Conservation (phyloP, 495 filamentous ascomycete species). For the Talaromyces thailandensis region DNA sequence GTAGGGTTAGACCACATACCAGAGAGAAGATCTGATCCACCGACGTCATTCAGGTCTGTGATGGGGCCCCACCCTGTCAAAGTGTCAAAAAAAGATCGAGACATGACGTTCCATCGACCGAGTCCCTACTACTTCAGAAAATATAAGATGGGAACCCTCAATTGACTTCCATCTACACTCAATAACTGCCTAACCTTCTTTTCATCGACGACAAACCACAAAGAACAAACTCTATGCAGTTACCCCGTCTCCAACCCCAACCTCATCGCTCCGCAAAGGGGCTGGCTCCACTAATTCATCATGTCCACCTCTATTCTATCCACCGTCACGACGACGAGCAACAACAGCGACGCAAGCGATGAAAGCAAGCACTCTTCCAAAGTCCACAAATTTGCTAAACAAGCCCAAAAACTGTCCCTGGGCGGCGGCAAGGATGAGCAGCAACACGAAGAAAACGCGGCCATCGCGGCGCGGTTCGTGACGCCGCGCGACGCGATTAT, state of each 20-base stretch:
- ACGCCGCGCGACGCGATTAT: slow-evolving; percentile 66
- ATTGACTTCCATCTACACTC: background rate
- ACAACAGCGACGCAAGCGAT: background rate
- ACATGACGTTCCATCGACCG: background rate
- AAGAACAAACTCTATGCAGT: background rate
- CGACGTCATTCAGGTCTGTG: background rate
- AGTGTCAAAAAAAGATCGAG: background rate
- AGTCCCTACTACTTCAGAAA: background rate
- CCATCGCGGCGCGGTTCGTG: slow-evolving; percentile 57
- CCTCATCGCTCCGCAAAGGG: background rate
- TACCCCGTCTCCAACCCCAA: background rate
- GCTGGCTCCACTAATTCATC: background rate
- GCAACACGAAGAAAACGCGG: slow-evolving; percentile 26
- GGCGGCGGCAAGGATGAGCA: slow-evolving; percentile 15
- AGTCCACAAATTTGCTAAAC: slow-evolving; percentile 35
- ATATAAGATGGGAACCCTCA: background rate
- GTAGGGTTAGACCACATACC: background rate
- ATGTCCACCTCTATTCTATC: background rate
- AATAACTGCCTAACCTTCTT: background rate
- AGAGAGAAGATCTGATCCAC: background rate
- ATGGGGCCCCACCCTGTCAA: background rate
- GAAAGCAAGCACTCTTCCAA: slow-evolving; percentile 1
- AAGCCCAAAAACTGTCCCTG: slow-evolving; percentile 53
- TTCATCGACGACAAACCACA: background rate
- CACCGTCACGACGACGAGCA: background rate